phyloP scores from a whole-genome alignment of 2,329 filamentous ascomycete species.

The Cercospora brassicicola region DNA sequence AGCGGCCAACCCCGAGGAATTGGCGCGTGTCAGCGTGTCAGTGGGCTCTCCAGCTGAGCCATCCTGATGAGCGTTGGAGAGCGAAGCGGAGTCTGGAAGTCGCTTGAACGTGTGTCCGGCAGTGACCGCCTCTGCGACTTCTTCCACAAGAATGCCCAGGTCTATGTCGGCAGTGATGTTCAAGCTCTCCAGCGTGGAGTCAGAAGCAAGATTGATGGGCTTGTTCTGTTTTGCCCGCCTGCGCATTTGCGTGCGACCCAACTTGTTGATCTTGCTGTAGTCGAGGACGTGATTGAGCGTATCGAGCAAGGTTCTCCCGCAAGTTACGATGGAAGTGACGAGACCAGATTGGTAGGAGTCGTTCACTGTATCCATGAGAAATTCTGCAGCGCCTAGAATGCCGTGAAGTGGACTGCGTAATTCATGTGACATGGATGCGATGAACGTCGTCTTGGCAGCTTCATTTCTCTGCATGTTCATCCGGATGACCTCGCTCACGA shows the following conservation, averaged over 20 bases:
- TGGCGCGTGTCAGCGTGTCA: conserved; percentile 6
- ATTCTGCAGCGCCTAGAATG: conserved; percentile 52
- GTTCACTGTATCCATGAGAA: conserved; percentile 49
- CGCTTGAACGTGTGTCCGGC: conserved; percentile 50
- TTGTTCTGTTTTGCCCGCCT: conserved; percentile 31
- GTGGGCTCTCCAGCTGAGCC: neutral
- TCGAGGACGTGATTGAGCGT: conserved; percentile 49
- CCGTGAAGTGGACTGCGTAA: conserved; percentile 52
- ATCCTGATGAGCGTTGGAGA: conserved; percentile 12
- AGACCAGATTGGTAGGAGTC: conserved; percentile 47
- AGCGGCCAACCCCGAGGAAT: neutral
- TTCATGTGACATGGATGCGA: conserved; percentile 56
- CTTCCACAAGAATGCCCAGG: conserved; percentile 51
- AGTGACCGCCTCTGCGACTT: conserved; percentile 57
- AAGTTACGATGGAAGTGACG: conserved; percentile 52
- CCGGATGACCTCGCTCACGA: conserved; percentile 43
- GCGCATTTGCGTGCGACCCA: conserved; percentile 31
- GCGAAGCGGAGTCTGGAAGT: conserved; percentile 18
- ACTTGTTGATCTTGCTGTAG: conserved; percentile 46
- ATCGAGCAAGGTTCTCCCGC: conserved; percentile 52
- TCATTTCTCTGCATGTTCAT: conserved; percentile 45
- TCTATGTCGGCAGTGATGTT: conserved; percentile 43
- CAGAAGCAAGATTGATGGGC: conserved; percentile 33
- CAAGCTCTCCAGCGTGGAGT: conserved; percentile 32
- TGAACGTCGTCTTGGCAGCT: conserved; percentile 54